Evolutionary conservation across 2,329 filamentous ascomycete species (phyloP).

Genomic region (Microdochium paspali): DNA sequence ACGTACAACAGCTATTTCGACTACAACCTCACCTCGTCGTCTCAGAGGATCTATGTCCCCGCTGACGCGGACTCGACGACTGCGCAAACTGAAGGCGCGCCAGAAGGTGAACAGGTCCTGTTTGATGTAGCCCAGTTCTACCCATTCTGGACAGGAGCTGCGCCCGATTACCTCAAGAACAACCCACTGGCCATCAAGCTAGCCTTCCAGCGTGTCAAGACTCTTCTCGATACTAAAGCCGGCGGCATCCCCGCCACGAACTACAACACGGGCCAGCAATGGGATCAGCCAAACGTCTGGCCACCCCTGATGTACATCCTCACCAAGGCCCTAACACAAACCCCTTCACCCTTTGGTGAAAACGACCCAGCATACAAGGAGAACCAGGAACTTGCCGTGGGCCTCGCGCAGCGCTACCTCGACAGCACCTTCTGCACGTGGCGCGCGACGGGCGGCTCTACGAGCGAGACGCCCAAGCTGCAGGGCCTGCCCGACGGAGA

Average conservation of each 20-base stretch:
- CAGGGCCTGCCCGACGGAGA: constrained; percentile 30
- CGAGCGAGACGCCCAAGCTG: constrained; percentile 39
- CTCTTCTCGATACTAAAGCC: constrained; percentile 37
- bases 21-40: constrained; percentile 52
- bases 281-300: constrained; percentile 65
- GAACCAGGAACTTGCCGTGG: constrained; percentile 45
- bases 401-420: constrained; percentile 55
- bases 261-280: constrained; percentile 51
- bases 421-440: constrained; percentile 63
- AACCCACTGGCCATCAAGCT: constrained; percentile 48
- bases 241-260: constrained; percentile 57
- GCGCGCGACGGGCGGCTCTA: constrained; percentile 57
- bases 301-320: constrained; percentile 56
- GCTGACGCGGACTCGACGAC: constrained; percentile 34
- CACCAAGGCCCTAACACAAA: constrained; percentile 52
- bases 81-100: constrained; percentile 33
- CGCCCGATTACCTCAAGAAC: constrained; percentile 43
- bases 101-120: constrained; percentile 43
- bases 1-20: constrained; percentile 58
- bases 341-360: constrained; percentile 43
- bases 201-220: constrained; percentile 42
- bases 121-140: constrained; percentile 54
- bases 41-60: constrained; percentile 45
- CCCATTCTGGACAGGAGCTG: constrained; percentile 61
- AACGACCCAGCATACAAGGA: constrained; percentile 43